Conservation (phyloP, 768 basidiomycete species). For the Lanmaoa rubissima region DNA sequence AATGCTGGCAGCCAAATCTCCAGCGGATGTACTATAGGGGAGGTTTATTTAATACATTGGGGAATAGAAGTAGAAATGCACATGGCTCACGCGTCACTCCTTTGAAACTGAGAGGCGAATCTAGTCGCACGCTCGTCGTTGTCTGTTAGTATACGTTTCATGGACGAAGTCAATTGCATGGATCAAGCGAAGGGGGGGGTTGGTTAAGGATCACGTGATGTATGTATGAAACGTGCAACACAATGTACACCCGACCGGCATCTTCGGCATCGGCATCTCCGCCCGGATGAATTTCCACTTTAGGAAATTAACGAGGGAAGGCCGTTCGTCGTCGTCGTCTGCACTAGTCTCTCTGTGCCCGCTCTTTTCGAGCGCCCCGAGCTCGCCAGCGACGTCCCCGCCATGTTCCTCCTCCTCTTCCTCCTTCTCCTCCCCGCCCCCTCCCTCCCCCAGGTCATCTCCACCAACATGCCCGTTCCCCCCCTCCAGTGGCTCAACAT, state of each 20-base stretch:
- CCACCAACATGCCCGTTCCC: slow-evolving; percentile 46
- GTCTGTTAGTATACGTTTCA: slow-evolving; percentile 38
- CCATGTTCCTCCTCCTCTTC: slow-evolving; percentile 8
- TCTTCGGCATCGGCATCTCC: slow-evolving; percentile 10
- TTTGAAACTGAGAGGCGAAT: slow-evolving; percentile 23
- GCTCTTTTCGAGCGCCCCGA: slow-evolving; percentile 29
- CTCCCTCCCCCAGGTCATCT: slow-evolving; percentile 45
- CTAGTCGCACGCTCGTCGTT: slow-evolving; percentile 25
- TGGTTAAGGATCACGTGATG: slow-evolving; percentile 1
- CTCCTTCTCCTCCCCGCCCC: slow-evolving; percentile 14
- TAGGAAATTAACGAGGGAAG: slow-evolving; percentile 12
- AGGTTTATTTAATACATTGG: slow-evolving; percentile 15
- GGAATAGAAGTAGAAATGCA: slow-evolving; percentile 9
- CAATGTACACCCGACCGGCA: slow-evolving; percentile 9
- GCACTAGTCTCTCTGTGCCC: slow-evolving; percentile 1
- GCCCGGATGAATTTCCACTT: slow-evolving; percentile 4
- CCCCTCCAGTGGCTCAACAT: slow-evolving; percentile 68
- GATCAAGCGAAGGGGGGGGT: too few relatives aligned
- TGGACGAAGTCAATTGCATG: slow-evolving; percentile 4
- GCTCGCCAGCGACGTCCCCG: slow-evolving; percentile 1
- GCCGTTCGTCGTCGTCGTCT: slow-evolving; percentile 9
- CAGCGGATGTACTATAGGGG: slow-evolving; percentile 36
- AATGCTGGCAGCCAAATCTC: slow-evolving; percentile 53
- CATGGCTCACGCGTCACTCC: slow-evolving; percentile 24
- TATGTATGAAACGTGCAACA: not conserved